Evolutionary conservation across 805 yeast species (phyloP), one percentile per base, ranked within the genome.

Genomic region (Metschnikowia anglica): DNA sequence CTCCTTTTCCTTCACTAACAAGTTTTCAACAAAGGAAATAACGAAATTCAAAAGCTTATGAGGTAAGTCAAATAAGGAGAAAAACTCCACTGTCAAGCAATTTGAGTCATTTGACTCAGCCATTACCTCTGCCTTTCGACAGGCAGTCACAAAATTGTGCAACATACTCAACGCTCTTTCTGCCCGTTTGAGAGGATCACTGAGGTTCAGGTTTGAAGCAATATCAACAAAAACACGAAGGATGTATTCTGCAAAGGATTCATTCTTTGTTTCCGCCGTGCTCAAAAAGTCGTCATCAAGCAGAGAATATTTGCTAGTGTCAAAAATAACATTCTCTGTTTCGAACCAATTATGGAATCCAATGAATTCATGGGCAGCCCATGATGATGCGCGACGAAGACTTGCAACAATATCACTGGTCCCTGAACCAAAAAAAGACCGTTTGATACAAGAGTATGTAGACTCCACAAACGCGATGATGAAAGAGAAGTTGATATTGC

Each of bases 341-440:
- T 56, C 60, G 26, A 64, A 48, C 72, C 73, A 68, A 39, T 57
- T 47, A 28, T 55, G 59, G 42, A 61, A 65, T 1, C 72, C 72
- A 28, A 67, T 47, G 16, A 59, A 37, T 3, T 55, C 56, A 1
- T 57, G 43, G 1, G 62, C 56, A 5, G 48, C 52, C 72, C 72
- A 67, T 1, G 40, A 37, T 3, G 61, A 49, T 9, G 42, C 40
- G 10, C 38, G 46, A 25, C 37, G 45, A 4, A 61, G 41, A 8
- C 33, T 41, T 4, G 44, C 43, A 5, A 37, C 25, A 12, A 62
- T 40, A 2, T 52, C 59, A 27, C 43, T 52, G 2, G 44, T 12
- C 1, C 44, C 44, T 1, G 40, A 17, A 10, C 38, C 36, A 3
- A 49, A 39, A 37, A 67, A 68, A 39, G 54, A 63, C n/a, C 45